Evolutionary conservation across 805 yeast species (phyloP).

Genomic region (Sugiyamaella valdiviana): DNA sequence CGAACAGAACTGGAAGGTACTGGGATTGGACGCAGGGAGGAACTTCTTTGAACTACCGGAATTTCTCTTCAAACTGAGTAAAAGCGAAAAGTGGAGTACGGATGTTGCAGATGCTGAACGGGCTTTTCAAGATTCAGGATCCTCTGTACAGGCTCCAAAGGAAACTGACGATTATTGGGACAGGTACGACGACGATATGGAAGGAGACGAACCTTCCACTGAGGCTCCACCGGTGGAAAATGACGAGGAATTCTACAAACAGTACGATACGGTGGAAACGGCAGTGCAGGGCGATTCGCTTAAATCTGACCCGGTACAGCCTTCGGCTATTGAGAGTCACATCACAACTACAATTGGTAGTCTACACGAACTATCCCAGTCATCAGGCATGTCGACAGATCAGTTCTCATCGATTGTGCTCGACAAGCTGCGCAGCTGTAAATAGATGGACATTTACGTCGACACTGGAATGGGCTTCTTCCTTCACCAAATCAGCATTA

Average conservation of each 20-base stretch:
- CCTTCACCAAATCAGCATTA: no score
- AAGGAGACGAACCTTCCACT: constrained; percentile 12
- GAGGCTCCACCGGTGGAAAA: constrained; percentile 14
- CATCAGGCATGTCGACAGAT: neutral
- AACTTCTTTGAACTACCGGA: neutral
- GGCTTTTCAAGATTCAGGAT: no score
- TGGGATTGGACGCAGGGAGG: neutral
- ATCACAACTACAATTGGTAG: neutral
- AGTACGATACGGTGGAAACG: constrained; percentile 20
- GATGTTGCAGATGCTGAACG: no score
- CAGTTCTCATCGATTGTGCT: neutral
- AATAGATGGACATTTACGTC: no score
- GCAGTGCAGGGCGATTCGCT: constrained; percentile 16
- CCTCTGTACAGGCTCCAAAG: no score
- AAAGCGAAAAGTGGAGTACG: neutral
- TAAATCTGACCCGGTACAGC: neutral
- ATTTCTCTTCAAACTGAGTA: neutral
- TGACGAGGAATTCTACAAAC: constrained; percentile 14
- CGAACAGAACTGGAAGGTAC: neutral
- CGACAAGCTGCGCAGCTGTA: neutral
- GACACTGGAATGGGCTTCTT: no score
- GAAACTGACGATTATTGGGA: constrained; percentile 9
- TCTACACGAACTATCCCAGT: neutral
- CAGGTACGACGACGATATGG: constrained; percentile 7
- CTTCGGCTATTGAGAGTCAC: neutral